Evolutionary conservation across 1,284 basidiomycete genomes (phyloP), one percentile per base, ranked within the genome.

Genomic region (Cryptococcus floricola): DNA sequence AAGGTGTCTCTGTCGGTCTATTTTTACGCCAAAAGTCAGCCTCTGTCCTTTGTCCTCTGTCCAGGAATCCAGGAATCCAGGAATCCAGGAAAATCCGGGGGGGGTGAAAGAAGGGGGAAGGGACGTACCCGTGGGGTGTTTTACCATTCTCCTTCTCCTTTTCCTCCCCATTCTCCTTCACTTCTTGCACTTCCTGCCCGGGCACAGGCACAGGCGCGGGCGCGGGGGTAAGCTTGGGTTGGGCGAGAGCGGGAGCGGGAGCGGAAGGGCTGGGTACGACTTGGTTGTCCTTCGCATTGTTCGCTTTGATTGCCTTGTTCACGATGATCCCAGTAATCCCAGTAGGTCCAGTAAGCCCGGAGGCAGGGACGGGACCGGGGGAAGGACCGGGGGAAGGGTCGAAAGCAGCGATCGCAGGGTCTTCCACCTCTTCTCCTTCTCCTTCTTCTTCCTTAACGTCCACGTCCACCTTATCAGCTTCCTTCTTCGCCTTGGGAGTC

Each of bases 71-170:
- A n/a, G n/a, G n/a, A n/a, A n/a, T n/a, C n/a, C n/a, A n/a, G n/a
- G n/a, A n/a, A 25, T 43, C 19, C 27, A 27, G 16, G 19, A 9
- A n/a, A n/a, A 23, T 39, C 9, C 2, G 2, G 3, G 2, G 23
- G 23, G 23, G 23, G 3, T 19, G 19, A 28, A 5, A 49, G 23
- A 16, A 44, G 19, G 7, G 7, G 28, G 14, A 25, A 13, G 12
- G 3, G 8, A 53, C 65, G 31, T 41, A 66, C 62, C 69, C 67
- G 43, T 56, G 57, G 25, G 66, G 63, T 16, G 59, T 47, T 5
- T 16, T 49, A 28, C 54, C 54, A 52, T 42, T 10, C 41, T 42
- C 41, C 10, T 1, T 2, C 41, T n/a, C n/a, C n/a, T 42, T 10
- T 6, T 42, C 41, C 10, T 1, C 4, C 41, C 54, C 54, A 52